Base-by-base conservation (phyloP, 2,329 filamentous ascomycete species). In the Clonostachys solani region DNA sequence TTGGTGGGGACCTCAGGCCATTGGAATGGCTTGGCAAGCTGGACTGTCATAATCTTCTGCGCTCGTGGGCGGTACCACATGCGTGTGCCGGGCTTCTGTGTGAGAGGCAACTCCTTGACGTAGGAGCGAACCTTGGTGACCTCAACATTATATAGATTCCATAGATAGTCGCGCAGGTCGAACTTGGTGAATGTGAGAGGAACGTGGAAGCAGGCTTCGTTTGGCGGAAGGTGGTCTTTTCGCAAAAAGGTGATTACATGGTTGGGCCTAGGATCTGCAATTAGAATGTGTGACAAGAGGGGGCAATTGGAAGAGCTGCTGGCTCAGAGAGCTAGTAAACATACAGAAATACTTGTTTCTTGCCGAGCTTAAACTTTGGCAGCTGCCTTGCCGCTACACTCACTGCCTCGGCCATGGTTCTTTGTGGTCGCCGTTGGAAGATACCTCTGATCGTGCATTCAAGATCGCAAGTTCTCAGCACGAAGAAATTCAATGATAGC, bases 101-200 rank as follows among this genome's bases (percentile, higher is more conserved):
- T 79, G 48, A 78, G 77, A 15, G 69, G 67, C 50, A 64, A 80
- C 63, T 83, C 77, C 68, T 88, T 84, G 61, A 97, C 81, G 50
- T 61, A 92, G 46, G 88, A 91, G 51, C 92, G 87, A 52, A 97
- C 83, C 54, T 76, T 76, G 45, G 81, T 72, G 46, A 86, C 81
- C 53, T 84, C 78, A 51, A 97, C 84, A 50, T 80, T 77, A 76
- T 99, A 99, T 40, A 81, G 80, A 66, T 95, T 84, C 73, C 82
- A 88, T 52, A 99, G 85, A 74, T 97, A 99, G 73, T 96, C 92
- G 67, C 91, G 89, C 40, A 99, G 73, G 66, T 99, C 94, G 68
- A 97, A 86, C 73, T 99, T 99, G 77, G 90, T 95, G 77, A 96
- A 91, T 58, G 81, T 84, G 57, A 97, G 79, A 12, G 94, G 94